phyloP scores from a whole-genome alignment of 352 stramenopile genomes.

The Phytophthora citrophthora region DNA sequence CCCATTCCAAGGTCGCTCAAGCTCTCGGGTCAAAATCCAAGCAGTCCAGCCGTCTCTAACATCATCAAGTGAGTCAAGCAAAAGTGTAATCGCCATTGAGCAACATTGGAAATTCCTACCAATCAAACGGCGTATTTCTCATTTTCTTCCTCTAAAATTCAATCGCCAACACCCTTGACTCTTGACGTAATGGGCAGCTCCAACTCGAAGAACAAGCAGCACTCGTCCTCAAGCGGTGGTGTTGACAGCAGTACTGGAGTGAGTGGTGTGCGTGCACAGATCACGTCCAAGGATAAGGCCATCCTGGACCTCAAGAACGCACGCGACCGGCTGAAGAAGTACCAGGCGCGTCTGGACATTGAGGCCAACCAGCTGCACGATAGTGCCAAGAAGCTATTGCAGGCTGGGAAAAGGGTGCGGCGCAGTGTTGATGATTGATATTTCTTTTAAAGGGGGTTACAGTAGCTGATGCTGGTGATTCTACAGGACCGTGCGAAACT shows the following conservation, averaged over 20 bases:
- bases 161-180: too few species aligned
- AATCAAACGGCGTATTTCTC: conserved; percentile 19
- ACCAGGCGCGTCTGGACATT: conserved; percentile 81
- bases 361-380: conserved; percentile 82
- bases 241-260: neutral
- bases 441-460: too few species aligned
- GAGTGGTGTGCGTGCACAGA: conserved; percentile 51
- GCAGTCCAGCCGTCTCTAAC: conserved; percentile 53
- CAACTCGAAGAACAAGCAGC: conserved; percentile 62
- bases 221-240: conserved; percentile 9
- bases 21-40: conserved; percentile 52
- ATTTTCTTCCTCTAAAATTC: neutral
- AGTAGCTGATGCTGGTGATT: too few species aligned
- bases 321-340: conserved; percentile 86
- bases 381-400: conserved; percentile 79
- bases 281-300: conserved; percentile 90
- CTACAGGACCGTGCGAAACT: conserved; percentile 83
- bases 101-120: conserved; percentile 4
- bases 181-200: conserved; percentile 49
- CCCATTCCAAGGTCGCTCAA: conserved; percentile 89
- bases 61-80: conserved; percentile 13
- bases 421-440: neutral
- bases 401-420: conserved; percentile 65
- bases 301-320: conserved; percentile 91
- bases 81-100: conserved; percentile 9